Percentiles rank a stretch among this genome's conserved stretches.
These are phyloP conservation scores for Apiotrichum sp. DNA, from an alignment of 1,284 basidiomycete genomes.

Conservation along the genomic window DNA sequence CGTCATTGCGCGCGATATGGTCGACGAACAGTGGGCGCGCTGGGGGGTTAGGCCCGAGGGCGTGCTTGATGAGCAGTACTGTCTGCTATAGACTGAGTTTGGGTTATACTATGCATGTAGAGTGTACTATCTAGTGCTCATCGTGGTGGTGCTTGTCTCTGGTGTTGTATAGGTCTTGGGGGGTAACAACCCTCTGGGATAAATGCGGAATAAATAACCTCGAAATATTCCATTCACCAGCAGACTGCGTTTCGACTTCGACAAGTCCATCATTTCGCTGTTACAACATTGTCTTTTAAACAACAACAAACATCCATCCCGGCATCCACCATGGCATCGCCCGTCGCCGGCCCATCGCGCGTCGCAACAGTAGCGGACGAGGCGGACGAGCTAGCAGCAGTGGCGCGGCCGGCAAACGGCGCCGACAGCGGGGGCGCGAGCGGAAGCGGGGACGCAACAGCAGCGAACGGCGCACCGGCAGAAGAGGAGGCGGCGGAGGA, in stretches of 20 bases:
- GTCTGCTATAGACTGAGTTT: slow-evolving; percentile 25
- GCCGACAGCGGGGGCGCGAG: background rate
- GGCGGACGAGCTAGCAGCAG: slow-evolving; percentile 16
- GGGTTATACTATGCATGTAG: background rate
- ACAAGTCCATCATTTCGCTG: too few species aligned
- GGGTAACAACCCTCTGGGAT: too few species aligned
- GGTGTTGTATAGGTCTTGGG: too few species aligned
- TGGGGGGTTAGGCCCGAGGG: slow-evolving; percentile 37
- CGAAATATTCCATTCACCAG: too few species aligned
- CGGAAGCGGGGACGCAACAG: background rate
- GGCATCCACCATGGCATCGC: slow-evolving; percentile 5
- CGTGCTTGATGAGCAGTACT: slow-evolving; percentile 38
- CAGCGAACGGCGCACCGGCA: background rate
- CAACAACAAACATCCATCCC: background rate
- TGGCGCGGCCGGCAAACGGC: background rate
- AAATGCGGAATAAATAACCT: too few species aligned
- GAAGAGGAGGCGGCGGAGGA: slow-evolving; percentile 18
- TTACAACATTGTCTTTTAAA: too few species aligned
- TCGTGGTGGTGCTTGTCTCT: too few species aligned
- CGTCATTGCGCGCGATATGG: slow-evolving; percentile 63
- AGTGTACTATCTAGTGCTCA: too few species aligned
- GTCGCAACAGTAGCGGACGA: slow-evolving; percentile 22
- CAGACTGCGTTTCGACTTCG: too few species aligned
- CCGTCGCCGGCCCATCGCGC: slow-evolving; percentile 17
- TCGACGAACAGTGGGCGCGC: slow-evolving; percentile 51